Evolutionary conservation across 2,329 filamentous ascomycete genomes (phyloP), one percentile per base, ranked within the genome.

Genomic region (Helotiales sp.): DNA sequence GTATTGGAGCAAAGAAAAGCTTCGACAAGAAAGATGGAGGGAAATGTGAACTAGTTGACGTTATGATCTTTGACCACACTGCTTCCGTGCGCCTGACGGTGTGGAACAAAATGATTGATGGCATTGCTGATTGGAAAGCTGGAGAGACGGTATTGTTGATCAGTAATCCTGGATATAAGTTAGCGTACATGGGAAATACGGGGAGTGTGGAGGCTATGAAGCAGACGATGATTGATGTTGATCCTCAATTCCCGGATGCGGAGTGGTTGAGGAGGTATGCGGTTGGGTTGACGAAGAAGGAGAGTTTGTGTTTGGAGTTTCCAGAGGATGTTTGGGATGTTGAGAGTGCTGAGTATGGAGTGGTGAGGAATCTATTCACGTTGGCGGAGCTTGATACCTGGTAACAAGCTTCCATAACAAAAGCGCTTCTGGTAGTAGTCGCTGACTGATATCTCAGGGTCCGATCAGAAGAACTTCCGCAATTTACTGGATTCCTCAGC

Each of bases 31-130:
- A 80, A 42, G 49, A 56, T 42, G 61, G 76, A 38, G 73, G 66
- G 3, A 68, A 72, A n/a, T 72, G 74, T 0, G 74, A 80, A 29
- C 72, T 82, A 12, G 66, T 80, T 25, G 80, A 81, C 46, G 69
- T 86, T 3, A 71, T 74, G 4, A 70, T 86, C 9, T 83, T 84
- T 63, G 84, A 87, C 66, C 77, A 86, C 63, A 85, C 82, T 0
- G 76, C 76, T 1, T 77, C 78, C 58, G 78, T 77, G 4, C 72
- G 74, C 1, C 70, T 86, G n/a, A 82, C 77, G 15, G 71, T 86
- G 4, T 86, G 82, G 78, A 77, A 77, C 33, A 74, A 77, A n/a
- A 71, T 79, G 46, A 75, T 78, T 51, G 66, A 70, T 30, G 80
- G 77, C 0, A 74, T 76, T 2, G 70, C 73, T 5, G 54, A 67